Conservation (phyloP, 805 yeast genomes). For the Metschnikowia hibisci region DNA sequence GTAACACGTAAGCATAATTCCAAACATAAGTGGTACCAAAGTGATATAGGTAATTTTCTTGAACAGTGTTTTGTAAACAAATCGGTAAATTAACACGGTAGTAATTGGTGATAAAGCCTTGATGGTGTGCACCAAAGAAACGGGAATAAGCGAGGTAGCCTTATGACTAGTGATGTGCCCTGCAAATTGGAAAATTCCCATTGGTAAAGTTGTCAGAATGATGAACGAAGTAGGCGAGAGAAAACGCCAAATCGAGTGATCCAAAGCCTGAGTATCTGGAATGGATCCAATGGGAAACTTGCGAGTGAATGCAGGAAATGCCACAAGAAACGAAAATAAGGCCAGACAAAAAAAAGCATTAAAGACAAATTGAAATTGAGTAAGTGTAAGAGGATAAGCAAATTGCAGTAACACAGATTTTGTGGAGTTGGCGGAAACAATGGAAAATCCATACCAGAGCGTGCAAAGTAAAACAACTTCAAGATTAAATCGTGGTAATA, state of each 20-base stretch:
- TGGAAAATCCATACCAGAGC: conserved; percentile 77
- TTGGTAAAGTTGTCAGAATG: conserved; percentile 73
- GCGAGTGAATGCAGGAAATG: conserved; percentile 20
- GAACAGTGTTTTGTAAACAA: conserved; percentile 57
- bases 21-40: conserved; percentile 70
- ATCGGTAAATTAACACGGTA: conserved; percentile 75
- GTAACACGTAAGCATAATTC: conserved; percentile 78
- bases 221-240: conserved; percentile 52
- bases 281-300: conserved; percentile 17
- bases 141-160: conserved; percentile 89
- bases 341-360: conserved; percentile 59
- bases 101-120: conserved; percentile 88
- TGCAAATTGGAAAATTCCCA: conserved; percentile 89
- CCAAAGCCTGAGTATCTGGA: conserved; percentile 19
- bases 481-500: conserved; percentile 13
- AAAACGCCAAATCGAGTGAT: conserved; percentile 35
- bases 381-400: conserved; percentile 80
- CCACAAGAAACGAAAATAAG: conserved; percentile 36
- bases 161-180: conserved; percentile 91
- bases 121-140: conserved; percentile 91
- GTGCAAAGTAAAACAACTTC: conserved; percentile 46
- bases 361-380: conserved; percentile 79
- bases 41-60: conserved; percentile 68
- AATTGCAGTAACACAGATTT: conserved; percentile 69
- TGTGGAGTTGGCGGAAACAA: conserved; percentile 76